A percentile compares a stretch with the other conserved stretches of the same genome.
These are phyloP conservation scores for Adansonia rubrostipa DNA, from an alignment of 441 rosid species.

Conservation along the genomic window DNA sequence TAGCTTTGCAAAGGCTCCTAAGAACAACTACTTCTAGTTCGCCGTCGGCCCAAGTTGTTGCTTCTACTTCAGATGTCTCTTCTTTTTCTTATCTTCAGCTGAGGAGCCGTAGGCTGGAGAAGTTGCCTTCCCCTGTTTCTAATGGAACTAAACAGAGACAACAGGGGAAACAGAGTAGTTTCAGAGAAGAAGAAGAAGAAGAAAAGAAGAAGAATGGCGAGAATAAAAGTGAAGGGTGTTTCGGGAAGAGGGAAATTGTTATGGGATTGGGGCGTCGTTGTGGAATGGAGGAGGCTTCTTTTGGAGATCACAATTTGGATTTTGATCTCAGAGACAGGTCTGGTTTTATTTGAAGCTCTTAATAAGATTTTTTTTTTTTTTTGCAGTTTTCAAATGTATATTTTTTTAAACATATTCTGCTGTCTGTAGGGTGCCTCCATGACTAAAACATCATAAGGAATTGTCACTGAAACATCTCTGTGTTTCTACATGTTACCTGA, in stretches of 20 bases:
- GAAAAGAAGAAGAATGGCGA: background rate
- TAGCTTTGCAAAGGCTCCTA: constrained; percentile 54
- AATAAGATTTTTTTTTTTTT: background rate
- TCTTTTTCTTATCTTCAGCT: constrained; percentile 62
- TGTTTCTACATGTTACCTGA: too few species aligned
- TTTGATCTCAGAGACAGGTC: constrained; percentile 56
- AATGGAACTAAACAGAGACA: constrained; percentile 20
- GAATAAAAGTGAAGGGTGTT: constrained; percentile 24
- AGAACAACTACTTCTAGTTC: constrained; percentile 29
- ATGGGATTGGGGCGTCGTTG: constrained; percentile 17
- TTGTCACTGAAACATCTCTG: too few species aligned
- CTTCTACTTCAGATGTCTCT: constrained; percentile 31
- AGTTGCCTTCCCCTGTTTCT: constrained; percentile 29
- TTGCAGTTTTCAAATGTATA: too few species aligned
- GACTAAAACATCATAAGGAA: too few species aligned
- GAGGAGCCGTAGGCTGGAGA: constrained; percentile 67
- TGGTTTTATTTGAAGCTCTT: background rate
- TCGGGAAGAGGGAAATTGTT: constrained; percentile 22
- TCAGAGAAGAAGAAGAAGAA: background rate
- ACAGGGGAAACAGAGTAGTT: constrained; percentile 6
- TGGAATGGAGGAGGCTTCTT: constrained; percentile 35
- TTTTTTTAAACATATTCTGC: too few species aligned
- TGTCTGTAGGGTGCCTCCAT: background rate
- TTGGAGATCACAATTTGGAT: constrained; percentile 48
- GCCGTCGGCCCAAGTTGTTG: background rate